Base-by-base conservation (phyloP, 1,139 yeast species). In the Taphrina wiesneri region DNA sequence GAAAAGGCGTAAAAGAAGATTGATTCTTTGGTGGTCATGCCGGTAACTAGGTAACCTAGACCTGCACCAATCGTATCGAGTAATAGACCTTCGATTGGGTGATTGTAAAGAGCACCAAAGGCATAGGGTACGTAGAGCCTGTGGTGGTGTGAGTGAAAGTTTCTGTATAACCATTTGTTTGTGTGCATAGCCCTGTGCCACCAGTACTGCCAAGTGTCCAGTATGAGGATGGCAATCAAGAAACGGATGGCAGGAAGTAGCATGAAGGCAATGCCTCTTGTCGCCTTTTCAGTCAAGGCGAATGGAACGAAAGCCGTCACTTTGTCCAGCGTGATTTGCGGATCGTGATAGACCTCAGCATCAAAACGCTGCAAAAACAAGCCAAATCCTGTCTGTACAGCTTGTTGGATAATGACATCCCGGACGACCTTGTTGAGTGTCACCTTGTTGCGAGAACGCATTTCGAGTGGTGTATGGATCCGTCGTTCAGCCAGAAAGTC, bases 161-260 rank as follows among this genome's bases (percentile, higher is more conserved):
- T 80, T 69, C 83, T 83, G 81, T 93, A 93, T 63, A 92, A 79
- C 68, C 81, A 79, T 74, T 86, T 86, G 81, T 89, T 90, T 74
- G 82, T 75, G 75, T 93, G 99, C 98, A 93, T 92, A 70, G 82
- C 75, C 70, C 96, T 83, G 76, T 93, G 99, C 70, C 91, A 80
- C 81, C 86, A 85, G 77, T 89, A 91, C 78, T 93, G 99, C 99
- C 99, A 93, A 4, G 96, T 82, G 76, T 93, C 99, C 73, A 93
- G 83, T 69, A 93, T 80, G 63, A 85, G 75, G 73, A 90, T 86
- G 1, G 96, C 97, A 47, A 82, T 63, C 13, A 78, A 62, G 46
- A 91, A 77, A 71, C 86, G 86, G 13, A 84, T 45, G 0, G 79
- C 63, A 0, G 97, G 85, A 85, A 90, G 73, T 83, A 86, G 77